Evolutionary conservation across 441 rosid species (phyloP).

Genomic region (Brassica balearica): DNA sequence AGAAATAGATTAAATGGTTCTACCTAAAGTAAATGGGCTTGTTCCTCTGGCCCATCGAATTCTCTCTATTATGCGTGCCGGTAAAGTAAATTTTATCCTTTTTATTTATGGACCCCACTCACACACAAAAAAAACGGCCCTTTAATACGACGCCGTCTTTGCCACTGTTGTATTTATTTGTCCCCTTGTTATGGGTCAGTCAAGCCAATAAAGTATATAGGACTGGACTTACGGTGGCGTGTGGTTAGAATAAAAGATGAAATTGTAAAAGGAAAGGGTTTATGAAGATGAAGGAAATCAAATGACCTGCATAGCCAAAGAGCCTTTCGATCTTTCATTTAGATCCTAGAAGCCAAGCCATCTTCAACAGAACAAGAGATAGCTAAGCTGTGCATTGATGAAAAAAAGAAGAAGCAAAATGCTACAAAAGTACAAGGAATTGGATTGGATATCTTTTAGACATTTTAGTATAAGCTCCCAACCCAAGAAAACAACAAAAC

Average conservation of each 20-base stretch:
- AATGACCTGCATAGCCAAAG: constrained; percentile 50
- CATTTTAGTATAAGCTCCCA: constrained; percentile 15
- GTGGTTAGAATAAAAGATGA: not conserved
- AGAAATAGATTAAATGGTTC: not conserved
- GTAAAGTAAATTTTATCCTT: not conserved
- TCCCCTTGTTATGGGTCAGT: no score
- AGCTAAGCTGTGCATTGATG: not conserved
- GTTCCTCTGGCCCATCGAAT: not conserved
- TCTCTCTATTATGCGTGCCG: not conserved
- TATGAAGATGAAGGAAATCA: not conserved
- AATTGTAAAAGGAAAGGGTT: not conserved
- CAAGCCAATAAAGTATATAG: constrained; percentile 19
- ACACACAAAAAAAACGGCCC: not conserved
- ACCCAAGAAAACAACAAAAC: not conserved
- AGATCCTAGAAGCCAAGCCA: constrained; percentile 73
- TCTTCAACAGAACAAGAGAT: constrained; percentile 45
- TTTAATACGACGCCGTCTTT: not conserved
- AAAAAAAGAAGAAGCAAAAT: constrained; percentile 3
- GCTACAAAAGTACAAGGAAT: constrained; percentile 25
- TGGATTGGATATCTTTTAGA: not conserved
- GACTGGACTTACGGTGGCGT: constrained; percentile 31
- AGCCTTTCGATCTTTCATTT: constrained; percentile 69
- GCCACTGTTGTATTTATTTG: no score
- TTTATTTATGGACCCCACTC: not conserved
- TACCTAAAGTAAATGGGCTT: not conserved